Percentiles rank a stretch among this genome's conserved stretches.
Evolutionary conservation across 2,329 filamentous ascomycete species (phyloP).

Genomic region (Fusarium haematococcum): DNA sequence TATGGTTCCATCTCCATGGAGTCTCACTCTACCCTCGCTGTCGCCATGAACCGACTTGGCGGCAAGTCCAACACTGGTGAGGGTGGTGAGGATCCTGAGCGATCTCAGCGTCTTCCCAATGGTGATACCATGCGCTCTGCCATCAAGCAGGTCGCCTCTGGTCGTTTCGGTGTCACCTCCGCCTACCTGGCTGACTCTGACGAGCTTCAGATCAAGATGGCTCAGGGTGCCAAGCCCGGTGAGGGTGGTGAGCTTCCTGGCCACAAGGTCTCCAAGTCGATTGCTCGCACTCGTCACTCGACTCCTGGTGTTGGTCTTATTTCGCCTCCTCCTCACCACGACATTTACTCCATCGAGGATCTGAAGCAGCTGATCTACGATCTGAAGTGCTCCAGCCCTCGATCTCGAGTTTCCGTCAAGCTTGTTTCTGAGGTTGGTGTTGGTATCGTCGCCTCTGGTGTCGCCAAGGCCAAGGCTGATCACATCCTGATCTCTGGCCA

Average conservation of each 20-base stretch:
- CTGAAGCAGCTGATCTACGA: conserved; percentile 98
- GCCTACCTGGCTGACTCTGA: conserved; percentile 95
- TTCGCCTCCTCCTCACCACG: conserved; percentile 95
- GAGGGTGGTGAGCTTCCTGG: conserved; percentile 97
- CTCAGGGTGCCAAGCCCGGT: conserved; percentile 96
- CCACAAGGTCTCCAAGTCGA: conserved; percentile 95
- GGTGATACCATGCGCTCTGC: conserved; percentile 97
- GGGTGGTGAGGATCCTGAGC: conserved; percentile 94
- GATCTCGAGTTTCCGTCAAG: conserved; percentile 94
- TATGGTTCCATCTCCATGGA: conserved; percentile 99
- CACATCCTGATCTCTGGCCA: conserved; percentile 97
- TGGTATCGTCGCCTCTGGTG: conserved; percentile 96
- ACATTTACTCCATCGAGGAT: conserved; percentile 99
- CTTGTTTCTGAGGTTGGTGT: conserved; percentile 97
- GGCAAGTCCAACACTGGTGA: conserved; percentile 98
- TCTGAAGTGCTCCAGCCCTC: conserved; percentile 94
- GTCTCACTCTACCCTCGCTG: conserved; percentile 92
- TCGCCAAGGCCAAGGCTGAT: conserved; percentile 96
- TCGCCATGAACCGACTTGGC: conserved; percentile 96
- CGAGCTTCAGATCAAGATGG: conserved; percentile 99
- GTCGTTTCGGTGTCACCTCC: conserved; percentile 95
- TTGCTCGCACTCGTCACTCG: conserved; percentile 94
- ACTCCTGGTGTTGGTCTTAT: conserved; percentile 97
- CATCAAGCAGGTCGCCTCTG: conserved; percentile 97
- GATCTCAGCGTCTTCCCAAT: conserved; percentile 86